phyloP scores from a whole-genome alignment of 2,329 filamentous ascomycete species.

The Lasiodiplodia theobromae region DNA sequence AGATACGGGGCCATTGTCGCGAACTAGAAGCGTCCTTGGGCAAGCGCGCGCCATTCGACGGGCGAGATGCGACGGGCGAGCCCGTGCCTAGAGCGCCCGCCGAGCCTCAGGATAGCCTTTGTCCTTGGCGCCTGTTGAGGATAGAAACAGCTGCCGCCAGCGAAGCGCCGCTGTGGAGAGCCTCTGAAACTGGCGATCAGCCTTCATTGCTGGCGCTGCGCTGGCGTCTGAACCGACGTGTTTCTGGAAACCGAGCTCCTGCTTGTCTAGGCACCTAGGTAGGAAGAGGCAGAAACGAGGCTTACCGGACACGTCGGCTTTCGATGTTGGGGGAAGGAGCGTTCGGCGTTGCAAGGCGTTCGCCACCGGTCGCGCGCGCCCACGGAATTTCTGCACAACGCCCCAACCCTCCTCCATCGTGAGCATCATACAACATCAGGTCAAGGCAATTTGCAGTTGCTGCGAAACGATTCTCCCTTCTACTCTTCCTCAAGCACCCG shows the following conservation, averaged over 20 bases:
- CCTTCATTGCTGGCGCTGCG: background rate
- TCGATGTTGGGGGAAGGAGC: background rate
- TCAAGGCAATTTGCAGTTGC: no score
- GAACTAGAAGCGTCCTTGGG: slow-evolving; percentile 9
- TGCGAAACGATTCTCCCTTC: no score
- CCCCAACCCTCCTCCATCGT: background rate
- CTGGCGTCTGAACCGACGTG: background rate
- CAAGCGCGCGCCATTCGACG: slow-evolving; percentile 23
- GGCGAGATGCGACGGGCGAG: slow-evolving; percentile 13
- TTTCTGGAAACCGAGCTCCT: background rate
- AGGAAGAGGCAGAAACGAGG: background rate
- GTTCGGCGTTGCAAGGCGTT: background rate
- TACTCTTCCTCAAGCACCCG: slow-evolving; percentile 24
- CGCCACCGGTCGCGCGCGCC: slow-evolving; percentile 1
- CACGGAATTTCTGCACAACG: background rate
- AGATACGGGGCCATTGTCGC: background rate
- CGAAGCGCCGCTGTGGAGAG: slow-evolving; percentile 23
- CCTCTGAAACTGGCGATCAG: background rate
- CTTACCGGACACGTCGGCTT: background rate
- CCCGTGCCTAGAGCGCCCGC: slow-evolving; percentile 11
- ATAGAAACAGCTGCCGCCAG: background rate
- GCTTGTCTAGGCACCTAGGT: background rate
- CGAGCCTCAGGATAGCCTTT: slow-evolving; percentile 10
- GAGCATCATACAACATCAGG: background rate
- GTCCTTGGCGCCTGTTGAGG: background rate